A percentile compares a stretch with the other conserved stretches of the same genome.
Evolutionary conservation across 306 rosid genomes (phyloP).

Genomic region (Malus asiatica): DNA sequence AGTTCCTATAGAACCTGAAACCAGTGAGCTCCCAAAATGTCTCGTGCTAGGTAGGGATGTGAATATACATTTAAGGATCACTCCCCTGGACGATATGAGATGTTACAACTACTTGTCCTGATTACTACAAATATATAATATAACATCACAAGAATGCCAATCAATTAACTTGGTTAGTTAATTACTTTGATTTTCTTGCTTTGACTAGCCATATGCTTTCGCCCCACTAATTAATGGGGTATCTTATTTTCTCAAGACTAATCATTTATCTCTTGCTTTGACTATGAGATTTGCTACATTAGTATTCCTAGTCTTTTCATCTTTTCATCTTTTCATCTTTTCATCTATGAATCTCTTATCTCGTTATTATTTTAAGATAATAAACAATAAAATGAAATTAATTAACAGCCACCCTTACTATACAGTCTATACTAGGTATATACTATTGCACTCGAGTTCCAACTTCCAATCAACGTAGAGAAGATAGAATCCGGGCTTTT

Average conservation of each 20-base stretch:
- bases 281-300: not conserved
- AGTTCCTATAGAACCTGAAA: too few relatives aligned
- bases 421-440: not conserved
- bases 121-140: too few relatives aligned
- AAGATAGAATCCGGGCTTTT: too few relatives aligned
- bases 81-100: too few relatives aligned
- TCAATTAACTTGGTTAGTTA: not conserved
- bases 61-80: too few relatives aligned
- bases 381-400: not conserved
- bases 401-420: not conserved
- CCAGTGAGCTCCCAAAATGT: too few relatives aligned
- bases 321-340: not conserved
- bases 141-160: not conserved
- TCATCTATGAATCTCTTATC: not conserved
- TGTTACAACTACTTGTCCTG: too few relatives aligned
- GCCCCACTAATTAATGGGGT: not conserved
- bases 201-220: not conserved
- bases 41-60: too few relatives aligned
- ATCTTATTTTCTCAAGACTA: not conserved
- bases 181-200: not conserved
- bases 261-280: not conserved
- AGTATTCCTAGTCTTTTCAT: not conserved
- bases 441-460: too few relatives aligned
- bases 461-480: not conserved
- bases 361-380: not conserved